These are phyloP conservation scores for Teunomyces atbi DNA, from an alignment of 805 yeast species.

Conservation along the genomic window DNA sequence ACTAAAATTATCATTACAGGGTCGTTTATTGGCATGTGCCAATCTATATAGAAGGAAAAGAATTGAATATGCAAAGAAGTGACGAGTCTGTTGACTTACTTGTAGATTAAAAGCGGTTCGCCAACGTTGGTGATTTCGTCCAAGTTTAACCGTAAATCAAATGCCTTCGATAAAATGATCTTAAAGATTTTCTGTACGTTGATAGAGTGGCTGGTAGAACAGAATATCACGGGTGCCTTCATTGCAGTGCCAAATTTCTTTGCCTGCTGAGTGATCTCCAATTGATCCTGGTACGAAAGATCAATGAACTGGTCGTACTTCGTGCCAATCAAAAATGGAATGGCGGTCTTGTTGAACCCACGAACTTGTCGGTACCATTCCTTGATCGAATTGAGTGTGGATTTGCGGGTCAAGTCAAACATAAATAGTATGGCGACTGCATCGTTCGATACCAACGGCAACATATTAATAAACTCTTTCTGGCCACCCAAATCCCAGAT, in stretches of 20 bases:
- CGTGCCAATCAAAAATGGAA: conserved; percentile 89
- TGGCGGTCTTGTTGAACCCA: conserved; percentile 85
- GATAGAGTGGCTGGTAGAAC: conserved; percentile 89
- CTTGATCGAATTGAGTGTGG: conserved; percentile 81
- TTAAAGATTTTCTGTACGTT: conserved; percentile 94
- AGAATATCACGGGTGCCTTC: conserved; percentile 81
- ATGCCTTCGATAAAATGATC: conserved; percentile 84
- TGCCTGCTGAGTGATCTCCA: conserved; percentile 78
- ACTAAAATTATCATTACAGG: neutral
- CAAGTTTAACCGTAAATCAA: conserved; percentile 76
- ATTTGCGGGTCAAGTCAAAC: conserved; percentile 83
- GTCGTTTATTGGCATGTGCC: conserved; percentile 1
- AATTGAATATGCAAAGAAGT: conserved; percentile 3
- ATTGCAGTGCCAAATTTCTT: conserved; percentile 83
- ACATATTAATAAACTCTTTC: conserved; percentile 90
- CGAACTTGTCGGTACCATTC: conserved; percentile 95
- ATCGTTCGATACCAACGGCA: conserved; percentile 87
- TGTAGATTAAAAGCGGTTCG: conserved; percentile 84
- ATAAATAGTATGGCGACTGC: conserved; percentile 88
- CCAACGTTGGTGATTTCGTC: conserved; percentile 85
- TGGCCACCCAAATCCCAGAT: conserved; percentile 98
- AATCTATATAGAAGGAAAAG: conserved; percentile 2
- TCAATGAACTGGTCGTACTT: conserved; percentile 87
- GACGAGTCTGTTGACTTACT: conserved; percentile 14
- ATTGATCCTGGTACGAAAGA: conserved; percentile 74